Evolutionary conservation across 2,329 filamentous ascomycete genomes (phyloP).

Genomic region (Beauveria bassiana): DNA sequence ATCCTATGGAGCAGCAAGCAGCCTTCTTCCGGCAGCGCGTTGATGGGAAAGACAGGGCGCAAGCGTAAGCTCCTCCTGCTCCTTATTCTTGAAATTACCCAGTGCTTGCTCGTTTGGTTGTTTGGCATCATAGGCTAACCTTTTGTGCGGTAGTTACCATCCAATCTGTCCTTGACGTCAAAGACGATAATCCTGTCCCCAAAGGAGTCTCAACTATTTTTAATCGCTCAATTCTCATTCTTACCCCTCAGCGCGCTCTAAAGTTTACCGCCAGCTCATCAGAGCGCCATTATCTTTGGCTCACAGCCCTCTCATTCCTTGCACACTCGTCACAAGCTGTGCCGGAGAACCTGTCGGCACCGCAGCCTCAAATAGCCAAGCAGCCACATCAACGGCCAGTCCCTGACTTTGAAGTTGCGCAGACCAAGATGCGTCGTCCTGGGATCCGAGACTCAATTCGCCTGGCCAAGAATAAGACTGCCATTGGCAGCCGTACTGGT

Average conservation of each 20-base stretch:
- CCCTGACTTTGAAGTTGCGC: conserved; percentile 44
- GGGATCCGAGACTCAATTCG: conserved; percentile 83
- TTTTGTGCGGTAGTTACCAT: conserved; percentile 62
- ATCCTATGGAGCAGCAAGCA: conserved; percentile 99
- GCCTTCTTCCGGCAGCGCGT: conserved; percentile 74
- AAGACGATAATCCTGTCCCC: conserved; percentile 81
- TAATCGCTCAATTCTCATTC: conserved; percentile 87
- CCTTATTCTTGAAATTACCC: conserved; percentile 15
- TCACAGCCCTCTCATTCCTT: conserved; percentile 89
- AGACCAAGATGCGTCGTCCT: conserved; percentile 38
- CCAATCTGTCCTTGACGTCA: conserved; percentile 94
- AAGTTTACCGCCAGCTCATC: conserved; percentile 83
- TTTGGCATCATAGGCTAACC: conserved; percentile 23
- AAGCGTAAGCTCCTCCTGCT: conserved; percentile 62
- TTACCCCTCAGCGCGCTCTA: conserved; percentile 86
- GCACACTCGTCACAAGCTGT: conserved; percentile 80
- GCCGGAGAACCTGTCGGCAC: conserved; percentile 59
- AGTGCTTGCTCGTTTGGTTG: conserved; percentile 11
- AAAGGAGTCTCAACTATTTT: conserved; percentile 58
- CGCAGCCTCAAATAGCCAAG: conserved; percentile 32
- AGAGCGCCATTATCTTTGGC: conserved; percentile 90
- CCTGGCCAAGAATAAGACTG: conserved; percentile 66
- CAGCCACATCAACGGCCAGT: conserved; percentile 29
- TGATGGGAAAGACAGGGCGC: conserved; percentile 89
- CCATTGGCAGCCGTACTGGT: conserved; percentile 32